Conservation (phyloP, 495 filamentous ascomycete species). For the Lophiostoma macrostomum region DNA sequence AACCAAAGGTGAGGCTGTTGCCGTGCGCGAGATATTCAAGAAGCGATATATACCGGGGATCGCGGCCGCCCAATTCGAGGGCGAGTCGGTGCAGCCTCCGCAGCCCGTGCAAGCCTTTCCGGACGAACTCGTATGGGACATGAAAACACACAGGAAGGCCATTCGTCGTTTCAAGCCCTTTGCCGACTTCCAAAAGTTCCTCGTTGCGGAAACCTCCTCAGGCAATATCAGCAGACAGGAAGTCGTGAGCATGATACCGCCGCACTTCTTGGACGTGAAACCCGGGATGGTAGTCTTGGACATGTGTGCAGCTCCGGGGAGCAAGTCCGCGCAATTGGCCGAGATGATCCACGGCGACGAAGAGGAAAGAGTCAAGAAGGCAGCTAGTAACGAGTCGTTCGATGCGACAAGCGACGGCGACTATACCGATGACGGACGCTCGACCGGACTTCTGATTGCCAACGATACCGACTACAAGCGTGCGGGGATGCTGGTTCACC, state of each 20-base stretch:
- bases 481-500: slow-evolving; percentile 93
- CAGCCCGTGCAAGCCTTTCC: slow-evolving; percentile 84
- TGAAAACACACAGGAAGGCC: slow-evolving; percentile 94
- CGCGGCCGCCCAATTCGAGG: slow-evolving; percentile 73
- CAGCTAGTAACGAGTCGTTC: slow-evolving; percentile 40
- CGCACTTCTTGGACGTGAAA: slow-evolving; percentile 82
- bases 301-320: slow-evolving; percentile 93
- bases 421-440: slow-evolving; percentile 72
- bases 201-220: slow-evolving; percentile 95
- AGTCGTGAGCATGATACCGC: slow-evolving; percentile 97
- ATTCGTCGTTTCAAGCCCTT: slow-evolving; percentile 89
- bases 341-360: slow-evolving; percentile 92
- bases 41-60: slow-evolving; percentile 90
- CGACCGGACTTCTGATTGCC: slow-evolving; percentile 86
- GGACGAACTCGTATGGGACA: slow-evolving; percentile 87
- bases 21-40: slow-evolving; percentile 78
- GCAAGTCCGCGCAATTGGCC: slow-evolving; percentile 91
- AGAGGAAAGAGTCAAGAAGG: slow-evolving; percentile 71
- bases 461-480: slow-evolving; percentile 96
- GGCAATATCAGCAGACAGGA: slow-evolving; percentile 98
- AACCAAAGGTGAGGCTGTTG: slow-evolving; percentile 55
- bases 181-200: slow-evolving; percentile 90
- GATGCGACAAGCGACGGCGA: slow-evolving; percentile 54
- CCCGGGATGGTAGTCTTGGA: slow-evolving; percentile 92
- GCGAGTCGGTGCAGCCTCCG: slow-evolving; percentile 74